Evolutionary conservation across 495 filamentous ascomycete genomes (phyloP).

Genomic region (Penicillium argentinense): DNA sequence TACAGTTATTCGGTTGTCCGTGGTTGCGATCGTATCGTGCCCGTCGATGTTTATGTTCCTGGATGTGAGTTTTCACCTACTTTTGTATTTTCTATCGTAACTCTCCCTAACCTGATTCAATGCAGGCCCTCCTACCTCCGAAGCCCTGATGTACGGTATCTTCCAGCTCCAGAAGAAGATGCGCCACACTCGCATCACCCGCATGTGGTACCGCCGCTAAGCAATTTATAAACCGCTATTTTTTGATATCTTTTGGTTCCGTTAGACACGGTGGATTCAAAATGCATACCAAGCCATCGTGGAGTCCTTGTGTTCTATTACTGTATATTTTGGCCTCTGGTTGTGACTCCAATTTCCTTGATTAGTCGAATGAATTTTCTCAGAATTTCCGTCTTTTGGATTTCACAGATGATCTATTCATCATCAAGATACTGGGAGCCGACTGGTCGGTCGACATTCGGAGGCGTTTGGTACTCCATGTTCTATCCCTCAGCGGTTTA

Average conservation of each 20-base stretch:
- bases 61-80: slow-evolving; percentile 72
- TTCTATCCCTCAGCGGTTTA: too few relatives aligned
- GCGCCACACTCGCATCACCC: slow-evolving; percentile 67
- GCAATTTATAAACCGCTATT: neutral
- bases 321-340: slow-evolving; percentile 19
- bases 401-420: neutral
- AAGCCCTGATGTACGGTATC: slow-evolving; percentile 93
- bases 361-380: slow-evolving; percentile 2
- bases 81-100: too few relatives aligned
- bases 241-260: slow-evolving; percentile 12
- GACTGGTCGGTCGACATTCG: too few relatives aligned
- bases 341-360: slow-evolving; percentile 6
- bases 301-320: slow-evolving; percentile 24
- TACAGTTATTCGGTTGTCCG: slow-evolving; percentile 92
- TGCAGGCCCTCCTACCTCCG: slow-evolving; percentile 73
- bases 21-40: slow-evolving; percentile 91
- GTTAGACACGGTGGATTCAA: slow-evolving; percentile 20
- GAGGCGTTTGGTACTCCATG: too few relatives aligned
- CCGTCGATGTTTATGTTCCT: slow-evolving; percentile 96
- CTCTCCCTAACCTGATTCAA: slow-evolving; percentile 25
- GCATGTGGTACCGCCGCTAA: slow-evolving; percentile 53
- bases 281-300: slow-evolving; percentile 20
- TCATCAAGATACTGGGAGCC: too few relatives aligned
- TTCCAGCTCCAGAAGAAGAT: slow-evolving; percentile 94
- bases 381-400: neutral